Evolutionary conservation across 306 rosid genomes (phyloP).

Genomic region (Albizia julibrissin): DNA sequence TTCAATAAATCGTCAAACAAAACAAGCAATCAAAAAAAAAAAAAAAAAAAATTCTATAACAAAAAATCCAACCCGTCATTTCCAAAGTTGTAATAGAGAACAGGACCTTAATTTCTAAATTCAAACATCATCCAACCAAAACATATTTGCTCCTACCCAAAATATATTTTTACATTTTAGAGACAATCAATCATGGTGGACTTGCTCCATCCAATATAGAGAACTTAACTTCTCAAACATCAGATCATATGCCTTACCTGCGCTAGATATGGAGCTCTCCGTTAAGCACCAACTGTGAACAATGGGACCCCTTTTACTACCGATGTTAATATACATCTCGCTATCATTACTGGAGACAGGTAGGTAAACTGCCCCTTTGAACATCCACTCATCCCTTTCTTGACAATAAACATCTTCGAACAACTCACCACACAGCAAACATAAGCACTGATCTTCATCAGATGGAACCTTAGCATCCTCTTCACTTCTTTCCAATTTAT

Average conservation of each 20-base stretch:
- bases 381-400: slow-evolving; percentile 86
- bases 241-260: slow-evolving; percentile 48
- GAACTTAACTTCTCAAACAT: slow-evolving; percentile 5
- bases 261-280: slow-evolving; percentile 48
- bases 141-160: not conserved
- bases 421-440: slow-evolving; percentile 80
- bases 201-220: not conserved
- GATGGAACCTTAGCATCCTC: slow-evolving; percentile 56
- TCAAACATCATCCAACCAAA: not conserved
- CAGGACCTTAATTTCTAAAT: not conserved
- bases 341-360: slow-evolving; percentile 39
- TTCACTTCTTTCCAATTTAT: slow-evolving; percentile 42
- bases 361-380: slow-evolving; percentile 72
- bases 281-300: slow-evolving; percentile 76
- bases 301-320: slow-evolving; percentile 59
- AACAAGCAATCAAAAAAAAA: not conserved
- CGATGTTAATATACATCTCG: slow-evolving; percentile 40
- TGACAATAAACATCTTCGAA: slow-evolving; percentile 85
- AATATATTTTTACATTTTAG: slow-evolving; percentile 11
- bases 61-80: not conserved
- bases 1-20: slow-evolving; percentile 29
- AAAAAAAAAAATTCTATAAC: not conserved
- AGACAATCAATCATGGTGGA: not conserved
- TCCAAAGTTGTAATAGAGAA: not conserved
- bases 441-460: slow-evolving; percentile 82